These are phyloP conservation scores for Talaromyces amestolkiae DNA, from an alignment of 2,329 filamentous ascomycete genomes.

Conservation along the genomic window DNA sequence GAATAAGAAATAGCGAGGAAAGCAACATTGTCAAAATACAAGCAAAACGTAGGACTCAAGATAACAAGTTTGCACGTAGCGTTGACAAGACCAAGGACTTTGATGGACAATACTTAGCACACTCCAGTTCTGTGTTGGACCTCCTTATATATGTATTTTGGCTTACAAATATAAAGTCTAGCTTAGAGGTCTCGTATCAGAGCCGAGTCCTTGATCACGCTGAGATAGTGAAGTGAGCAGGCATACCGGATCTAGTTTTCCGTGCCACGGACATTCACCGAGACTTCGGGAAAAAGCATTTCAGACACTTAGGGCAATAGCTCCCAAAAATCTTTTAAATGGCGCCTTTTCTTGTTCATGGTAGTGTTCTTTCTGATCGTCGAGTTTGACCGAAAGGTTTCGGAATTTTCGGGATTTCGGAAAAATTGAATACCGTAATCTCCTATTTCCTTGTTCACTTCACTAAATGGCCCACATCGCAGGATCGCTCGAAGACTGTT, in stretches of 20 bases:
- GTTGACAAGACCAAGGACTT: not conserved
- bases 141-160: not conserved
- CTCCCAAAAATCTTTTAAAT: not conserved
- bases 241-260: not conserved
- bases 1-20: not conserved
- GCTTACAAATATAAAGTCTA: not conserved
- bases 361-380: not conserved
- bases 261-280: not conserved
- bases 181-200: not conserved
- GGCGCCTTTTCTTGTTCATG: not conserved
- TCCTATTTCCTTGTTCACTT: not conserved
- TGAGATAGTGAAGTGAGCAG: not conserved
- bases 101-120: not conserved
- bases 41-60: not conserved
- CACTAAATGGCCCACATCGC: not conserved
- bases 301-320: not conserved
- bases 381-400: not conserved
- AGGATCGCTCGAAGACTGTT: not conserved
- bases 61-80: not conserved
- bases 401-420: constrained; percentile 3
- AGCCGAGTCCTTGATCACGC: not conserved
- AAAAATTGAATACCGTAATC: not conserved
- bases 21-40: not conserved
- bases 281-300: not conserved
- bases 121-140: not conserved